A percentile compares a stretch with the other conserved stretches of the same genome.
Evolutionary conservation across 106 monocot genomes (phyloP).

Genomic region (Amphibolis antarctica): DNA sequence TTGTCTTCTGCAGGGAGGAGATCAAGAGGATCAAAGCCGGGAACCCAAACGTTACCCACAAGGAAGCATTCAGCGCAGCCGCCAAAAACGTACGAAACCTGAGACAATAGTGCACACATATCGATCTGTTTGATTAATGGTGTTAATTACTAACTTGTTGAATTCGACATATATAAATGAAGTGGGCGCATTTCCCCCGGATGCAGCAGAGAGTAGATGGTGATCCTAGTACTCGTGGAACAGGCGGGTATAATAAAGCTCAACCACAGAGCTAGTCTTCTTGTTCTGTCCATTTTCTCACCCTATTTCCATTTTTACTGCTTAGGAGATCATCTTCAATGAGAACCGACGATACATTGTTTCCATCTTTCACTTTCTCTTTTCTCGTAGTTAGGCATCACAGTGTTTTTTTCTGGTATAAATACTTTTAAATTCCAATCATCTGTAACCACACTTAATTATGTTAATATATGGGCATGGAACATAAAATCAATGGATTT

Average conservation of each 20-base stretch:
- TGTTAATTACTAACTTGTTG: not conserved
- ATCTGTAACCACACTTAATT: too few relatives aligned
- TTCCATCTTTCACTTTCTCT: too few relatives aligned
- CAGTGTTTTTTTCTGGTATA: too few relatives aligned
- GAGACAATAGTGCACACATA: not conserved
- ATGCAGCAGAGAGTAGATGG: constrained; percentile 7
- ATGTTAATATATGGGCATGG: too few relatives aligned
- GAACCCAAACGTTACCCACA: constrained; percentile 50
- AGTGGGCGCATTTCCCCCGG: constrained; percentile 14
- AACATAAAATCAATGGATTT: too few relatives aligned
- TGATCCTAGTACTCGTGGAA: not conserved
- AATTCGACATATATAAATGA: not conserved
- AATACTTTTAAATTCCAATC: too few relatives aligned
- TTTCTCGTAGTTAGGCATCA: too few relatives aligned
- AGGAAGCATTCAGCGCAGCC: constrained; percentile 63
- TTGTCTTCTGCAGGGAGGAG: constrained; percentile 42
- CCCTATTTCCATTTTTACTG: too few relatives aligned
- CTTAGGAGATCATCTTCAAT: too few relatives aligned
- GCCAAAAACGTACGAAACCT: constrained; percentile 47
- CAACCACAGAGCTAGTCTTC: not conserved
- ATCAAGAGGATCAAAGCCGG: constrained; percentile 58
- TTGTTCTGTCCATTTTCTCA: too few relatives aligned
- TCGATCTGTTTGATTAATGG: not conserved
- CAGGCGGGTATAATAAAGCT: not conserved
- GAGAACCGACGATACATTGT: too few relatives aligned